A percentile compares a stretch with the other conserved stretches of the same genome.
phyloP scores from a whole-genome alignment of 78 protist species.

The Dictyostelium purpureum region DNA sequence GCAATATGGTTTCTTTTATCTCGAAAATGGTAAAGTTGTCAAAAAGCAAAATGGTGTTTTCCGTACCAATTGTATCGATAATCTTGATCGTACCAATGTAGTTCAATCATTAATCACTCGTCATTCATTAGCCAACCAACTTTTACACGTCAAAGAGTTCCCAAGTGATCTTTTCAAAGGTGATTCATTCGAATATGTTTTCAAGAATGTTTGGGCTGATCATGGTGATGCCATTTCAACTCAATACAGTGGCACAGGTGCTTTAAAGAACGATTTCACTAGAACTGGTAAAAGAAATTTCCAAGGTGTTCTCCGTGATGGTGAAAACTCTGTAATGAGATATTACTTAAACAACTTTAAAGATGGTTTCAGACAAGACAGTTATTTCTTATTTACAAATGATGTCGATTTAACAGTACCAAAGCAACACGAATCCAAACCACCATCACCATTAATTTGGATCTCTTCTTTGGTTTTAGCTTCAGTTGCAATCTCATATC shows the following conservation, averaged over 20 bases:
- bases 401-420: neutral
- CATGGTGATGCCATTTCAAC: slow-evolving; percentile 69
- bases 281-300: slow-evolving; percentile 67
- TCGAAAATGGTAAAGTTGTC: neutral
- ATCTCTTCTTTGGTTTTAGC: neutral
- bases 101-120: slow-evolving; percentile 86
- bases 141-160: neutral
- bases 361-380: slow-evolving; percentile 73
- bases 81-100: slow-evolving; percentile 97
- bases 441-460: slow-evolving; percentile 20
- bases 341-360: slow-evolving; percentile 74
- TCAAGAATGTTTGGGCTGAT: slow-evolving; percentile 81
- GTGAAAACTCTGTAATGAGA: slow-evolving; percentile 58
- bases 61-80: slow-evolving; percentile 97
- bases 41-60: slow-evolving; percentile 83
- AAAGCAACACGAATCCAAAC: slow-evolving; percentile 4
- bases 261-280: slow-evolving; percentile 84
- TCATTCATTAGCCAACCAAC: slow-evolving; percentile 12
- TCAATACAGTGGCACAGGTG: slow-evolving; percentile 85
- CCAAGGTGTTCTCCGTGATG: slow-evolving; percentile 57
- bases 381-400: slow-evolving; percentile 2
- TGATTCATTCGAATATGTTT: neutral
- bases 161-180: neutral
- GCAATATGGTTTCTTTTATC: slow-evolving; percentile 3
- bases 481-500: neutral